These are phyloP conservation scores for Blastocladiella emersonii DNA, from an alignment of 371 early-diverging fungal species.

Conservation along the genomic window DNA sequence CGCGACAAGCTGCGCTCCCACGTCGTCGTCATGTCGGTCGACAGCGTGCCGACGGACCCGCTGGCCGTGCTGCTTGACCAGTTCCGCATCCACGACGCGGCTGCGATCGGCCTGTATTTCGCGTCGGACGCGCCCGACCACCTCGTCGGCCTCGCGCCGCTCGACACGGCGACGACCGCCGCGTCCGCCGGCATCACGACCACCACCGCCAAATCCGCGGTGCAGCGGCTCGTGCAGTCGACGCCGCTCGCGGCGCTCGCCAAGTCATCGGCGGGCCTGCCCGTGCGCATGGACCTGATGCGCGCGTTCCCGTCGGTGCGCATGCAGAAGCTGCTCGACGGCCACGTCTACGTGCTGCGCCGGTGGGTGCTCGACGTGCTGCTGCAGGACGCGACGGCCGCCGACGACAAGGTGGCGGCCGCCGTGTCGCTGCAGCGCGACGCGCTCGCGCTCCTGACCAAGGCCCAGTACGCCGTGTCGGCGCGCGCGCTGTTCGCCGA, in stretches of 20 bases:
- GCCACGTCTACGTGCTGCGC: slow-evolving; percentile 79
- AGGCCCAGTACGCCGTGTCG: slow-evolving; percentile 18
- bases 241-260: not conserved
- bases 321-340: slow-evolving; percentile 49
- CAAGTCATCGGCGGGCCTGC: slow-evolving; percentile 26
- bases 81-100: slow-evolving; percentile 58
- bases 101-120: slow-evolving; percentile 63
- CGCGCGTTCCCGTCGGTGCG: slow-evolving; percentile 53
- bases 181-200: not conserved
- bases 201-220: not conserved
- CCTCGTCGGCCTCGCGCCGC: not conserved
- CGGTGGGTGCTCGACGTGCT: slow-evolving; percentile 77
- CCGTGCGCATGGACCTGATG: slow-evolving; percentile 33
- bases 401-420: not conserved
- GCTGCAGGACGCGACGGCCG: slow-evolving; percentile 33
- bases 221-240: not conserved
- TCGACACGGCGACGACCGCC: no score
- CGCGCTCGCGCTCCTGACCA: slow-evolving; percentile 64
- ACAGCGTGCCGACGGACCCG: slow-evolving; percentile 66
- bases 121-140: slow-evolving; percentile 34
- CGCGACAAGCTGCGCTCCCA: slow-evolving; percentile 35
- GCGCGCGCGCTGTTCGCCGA: not conserved
- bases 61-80: slow-evolving; percentile 67
- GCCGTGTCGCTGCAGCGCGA: slow-evolving; percentile 45
- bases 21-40: slow-evolving; percentile 80